Evolutionary conservation across 1,139 yeast genomes (phyloP), one percentile per base, ranked within the genome.

Genomic region (Blastobotrys arbuscula): DNA sequence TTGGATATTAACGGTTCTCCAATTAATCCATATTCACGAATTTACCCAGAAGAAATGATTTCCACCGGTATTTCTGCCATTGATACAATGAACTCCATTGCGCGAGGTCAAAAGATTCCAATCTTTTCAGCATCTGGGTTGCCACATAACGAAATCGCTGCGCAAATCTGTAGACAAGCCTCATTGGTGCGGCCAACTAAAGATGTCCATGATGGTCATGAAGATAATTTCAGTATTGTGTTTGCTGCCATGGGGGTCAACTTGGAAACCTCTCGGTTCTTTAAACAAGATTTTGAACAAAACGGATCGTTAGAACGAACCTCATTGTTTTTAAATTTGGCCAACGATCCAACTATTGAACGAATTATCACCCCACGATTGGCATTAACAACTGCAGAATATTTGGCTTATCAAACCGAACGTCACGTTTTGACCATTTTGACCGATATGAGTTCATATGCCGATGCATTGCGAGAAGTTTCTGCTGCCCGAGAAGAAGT

Each of bases 401-500:
- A 90, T 70, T 79, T 92, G 70, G 98, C 98, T 49, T 92, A 92
- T 70, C 98, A 92, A 75, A 92, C 99, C 35, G 99, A 92, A 73
- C 89, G 97, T 74, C 99, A 92, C 70, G 99, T 92, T 47, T 82
- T 92, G 73, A 94, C 97, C 50, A 92, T 92, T 65, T 79, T 92
- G 67, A 94, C 99, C 50, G 99, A 92, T 75, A 92, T 92, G 99
- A 88, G 97, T 23, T 92, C 98, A 16, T 92, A 92, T 69, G 99
- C 99, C 36, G 99, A 92, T 71, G 99, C 99, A 38, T 78, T 92
- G 67, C 90, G 99, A 82, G 99, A 92, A 76, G 98, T 92, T 48
- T 89, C 97, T 53, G 98, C 99, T 54, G 99, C 99, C 46, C 87
- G 99, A 79, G 99, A 92, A 75, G 99, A 92, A 75, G 99, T 92